Conservation (phyloP, 2,329 filamentous ascomycete genomes). For the Aspergillus japonicus region DNA sequence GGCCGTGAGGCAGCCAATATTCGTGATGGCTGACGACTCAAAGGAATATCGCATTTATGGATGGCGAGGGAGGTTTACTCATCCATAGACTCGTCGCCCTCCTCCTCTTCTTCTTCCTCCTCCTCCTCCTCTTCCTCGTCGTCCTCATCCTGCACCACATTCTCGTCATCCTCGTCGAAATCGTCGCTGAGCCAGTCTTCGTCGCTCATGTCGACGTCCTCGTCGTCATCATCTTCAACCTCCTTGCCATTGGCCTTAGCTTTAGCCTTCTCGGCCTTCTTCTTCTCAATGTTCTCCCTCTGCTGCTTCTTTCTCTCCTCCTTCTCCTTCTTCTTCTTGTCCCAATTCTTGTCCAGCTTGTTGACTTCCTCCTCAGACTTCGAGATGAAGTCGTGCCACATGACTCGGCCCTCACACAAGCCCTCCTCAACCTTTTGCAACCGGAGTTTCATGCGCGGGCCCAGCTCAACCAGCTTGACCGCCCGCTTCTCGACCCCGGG, state of each 20-base stretch:
- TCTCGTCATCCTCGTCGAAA: slow-evolving; percentile 45
- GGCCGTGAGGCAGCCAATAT: neutral
- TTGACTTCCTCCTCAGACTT: slow-evolving; percentile 78
- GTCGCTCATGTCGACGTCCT: slow-evolving; percentile 55
- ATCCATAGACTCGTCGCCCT: slow-evolving; percentile 41
- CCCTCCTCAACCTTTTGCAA: slow-evolving; percentile 97
- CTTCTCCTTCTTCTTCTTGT: slow-evolving; percentile 74
- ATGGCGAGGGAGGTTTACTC: slow-evolving; percentile 29
- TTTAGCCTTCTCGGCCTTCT: slow-evolving; percentile 64
- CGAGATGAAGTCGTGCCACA: slow-evolving; percentile 96
- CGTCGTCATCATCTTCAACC: slow-evolving; percentile 47
- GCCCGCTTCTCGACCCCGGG: slow-evolving; percentile 74
- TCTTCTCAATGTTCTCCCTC: slow-evolving; percentile 85
- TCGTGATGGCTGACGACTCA: neutral
- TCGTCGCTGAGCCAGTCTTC: slow-evolving; percentile 56
- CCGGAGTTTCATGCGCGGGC: slow-evolving; percentile 82
- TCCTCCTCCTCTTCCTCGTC: slow-evolving; percentile 38
- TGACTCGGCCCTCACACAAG: slow-evolving; percentile 80
- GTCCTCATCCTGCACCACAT: slow-evolving; percentile 32
- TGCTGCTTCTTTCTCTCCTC: slow-evolving; percentile 78
- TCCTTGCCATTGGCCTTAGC: slow-evolving; percentile 43
- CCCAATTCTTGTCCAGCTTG: slow-evolving; percentile 80
- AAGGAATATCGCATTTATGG: neutral
- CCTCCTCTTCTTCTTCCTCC: slow-evolving; percentile 29
- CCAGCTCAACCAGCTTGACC: slow-evolving; percentile 88